phyloP scores from a whole-genome alignment of 73 alveolate species.

The Blepharisma stoltei region DNA sequence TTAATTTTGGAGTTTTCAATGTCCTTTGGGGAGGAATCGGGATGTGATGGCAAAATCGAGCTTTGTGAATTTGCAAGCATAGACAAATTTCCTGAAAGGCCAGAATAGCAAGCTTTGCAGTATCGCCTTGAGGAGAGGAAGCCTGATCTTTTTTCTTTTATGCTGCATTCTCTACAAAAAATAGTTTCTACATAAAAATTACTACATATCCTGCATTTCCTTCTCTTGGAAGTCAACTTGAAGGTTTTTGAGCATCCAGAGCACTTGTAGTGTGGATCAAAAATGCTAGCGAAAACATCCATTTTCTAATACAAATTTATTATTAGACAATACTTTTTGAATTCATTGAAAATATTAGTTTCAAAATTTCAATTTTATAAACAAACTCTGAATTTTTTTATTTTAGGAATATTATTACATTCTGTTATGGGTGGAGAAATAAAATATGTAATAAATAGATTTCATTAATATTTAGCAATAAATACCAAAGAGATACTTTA shows the following conservation, averaged over 20 bases:
- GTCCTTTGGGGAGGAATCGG: not conserved
- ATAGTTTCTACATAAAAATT: not conserved
- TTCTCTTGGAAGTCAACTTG: not conserved
- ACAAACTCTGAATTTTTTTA: too few species aligned
- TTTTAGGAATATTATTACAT: too few species aligned
- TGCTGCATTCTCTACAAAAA: slow-evolving; percentile 16
- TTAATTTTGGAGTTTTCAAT: not conserved
- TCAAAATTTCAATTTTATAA: too few species aligned
- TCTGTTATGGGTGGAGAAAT: too few species aligned
- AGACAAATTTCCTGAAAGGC: not conserved
- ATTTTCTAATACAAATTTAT: not conserved
- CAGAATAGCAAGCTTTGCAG: not conserved
- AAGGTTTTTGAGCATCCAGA: not conserved
- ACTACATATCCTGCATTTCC: slow-evolving; percentile 23
- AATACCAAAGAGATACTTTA: too few species aligned
- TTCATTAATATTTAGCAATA: too few species aligned
- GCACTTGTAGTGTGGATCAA: slow-evolving; percentile 10
- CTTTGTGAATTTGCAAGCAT: not conserved
- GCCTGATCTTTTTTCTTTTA: slow-evolving; percentile 16
- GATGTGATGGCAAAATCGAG: not conserved
- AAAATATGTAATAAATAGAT: too few species aligned
- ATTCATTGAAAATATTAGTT: too few species aligned
- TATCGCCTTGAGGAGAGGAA: not conserved
- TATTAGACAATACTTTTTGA: too few species aligned
- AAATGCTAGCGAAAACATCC: slow-evolving; percentile 23